Base-by-base conservation (phyloP, 768 basidiomycete species). In the Rhizopogon vulgaris region DNA sequence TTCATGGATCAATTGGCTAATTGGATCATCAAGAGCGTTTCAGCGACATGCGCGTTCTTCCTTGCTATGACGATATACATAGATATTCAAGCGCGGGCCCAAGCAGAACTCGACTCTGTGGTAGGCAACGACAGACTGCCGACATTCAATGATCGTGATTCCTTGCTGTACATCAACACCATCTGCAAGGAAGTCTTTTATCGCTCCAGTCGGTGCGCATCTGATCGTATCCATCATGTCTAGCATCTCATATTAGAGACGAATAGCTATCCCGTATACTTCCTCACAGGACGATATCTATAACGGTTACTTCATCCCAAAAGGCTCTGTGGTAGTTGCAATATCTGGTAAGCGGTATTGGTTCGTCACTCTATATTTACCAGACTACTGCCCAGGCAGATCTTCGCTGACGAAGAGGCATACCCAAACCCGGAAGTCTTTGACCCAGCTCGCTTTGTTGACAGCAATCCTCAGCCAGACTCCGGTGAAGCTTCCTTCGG, bases 241-340 rank as follows among this genome's bases (percentile, higher is more conserved):
- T 1, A 9, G 28, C 28, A 28, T 28, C 10, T 40, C 24, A 18
- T 2, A 15, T 40, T 47, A 15, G 52, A n/a, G 1, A 6, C 32
- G 15, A 18, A 25, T 9, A 58, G 53, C 3, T 2, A 17, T n/a
- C n/a, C n/a, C 41, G 14, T 59, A 58, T 32, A 42, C 47, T 40
- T 42, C 37, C 10, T 49, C 41, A 15, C 42, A 63, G 24, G 63
- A 67, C 8, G n/a, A 50, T 1, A 28, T 50, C 40, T 56, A 58
- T 22, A 38, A 62, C 3, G 65, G 61, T 3, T 58, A 58, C 27
- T 9, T 56, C 0, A 66, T 67, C 3, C 56, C 60, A 1, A 58
- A 60, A 14, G 65, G 61, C 22, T 38, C 52, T 0, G 7, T 37
- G 11, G 28, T 55, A 1, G 3, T 56, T 6, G 18, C 18, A 62